Evolutionary conservation across 495 filamentous ascomycete genomes (phyloP).

Genomic region (Penicillium arizonense): DNA sequence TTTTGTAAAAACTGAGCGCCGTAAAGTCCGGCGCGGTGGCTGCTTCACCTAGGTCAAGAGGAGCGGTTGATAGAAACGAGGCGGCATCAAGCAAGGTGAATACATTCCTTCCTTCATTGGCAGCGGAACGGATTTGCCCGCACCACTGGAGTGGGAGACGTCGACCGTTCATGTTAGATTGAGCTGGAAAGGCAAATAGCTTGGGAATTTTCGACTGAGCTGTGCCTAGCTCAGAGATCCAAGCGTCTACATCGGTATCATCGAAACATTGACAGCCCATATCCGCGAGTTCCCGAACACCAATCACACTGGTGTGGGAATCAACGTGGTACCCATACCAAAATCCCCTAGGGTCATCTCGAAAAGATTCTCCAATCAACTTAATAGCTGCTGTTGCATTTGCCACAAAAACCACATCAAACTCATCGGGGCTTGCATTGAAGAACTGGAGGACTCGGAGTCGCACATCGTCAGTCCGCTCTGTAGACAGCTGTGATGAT

Average conservation of each 20-base stretch:
- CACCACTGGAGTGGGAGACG: conserved; percentile 74
- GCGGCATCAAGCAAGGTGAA: conserved; percentile 88
- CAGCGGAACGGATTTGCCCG: conserved; percentile 42
- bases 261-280: conserved; percentile 64
- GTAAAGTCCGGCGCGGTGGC: conserved; percentile 70
- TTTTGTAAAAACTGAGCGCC: conserved; percentile 60
- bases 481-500: conserved; percentile 74
- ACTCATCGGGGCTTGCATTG: conserved; percentile 77
- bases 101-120: conserved; percentile 14
- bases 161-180: conserved; percentile 90
- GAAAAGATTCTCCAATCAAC: conserved; percentile 72
- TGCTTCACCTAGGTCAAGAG: conserved; percentile 65
- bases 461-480: conserved; percentile 73
- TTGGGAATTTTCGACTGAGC: conserved; percentile 23
- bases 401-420: conserved; percentile 90
- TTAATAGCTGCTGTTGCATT: conserved; percentile 94
- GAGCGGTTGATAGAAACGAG: conserved; percentile 72
- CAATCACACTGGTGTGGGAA: conserved; percentile 85
- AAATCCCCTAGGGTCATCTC: conserved; percentile 63
- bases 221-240: conserved; percentile 49
- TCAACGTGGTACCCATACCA: conserved; percentile 82
- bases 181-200: conserved; percentile 83
- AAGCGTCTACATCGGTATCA: conserved; percentile 60
- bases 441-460: conserved; percentile 74
- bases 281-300: conserved; percentile 69